Evolutionary conservation across 2,329 filamentous ascomycete genomes (phyloP).

Genomic region (Ceratocystis lukuohia): DNA sequence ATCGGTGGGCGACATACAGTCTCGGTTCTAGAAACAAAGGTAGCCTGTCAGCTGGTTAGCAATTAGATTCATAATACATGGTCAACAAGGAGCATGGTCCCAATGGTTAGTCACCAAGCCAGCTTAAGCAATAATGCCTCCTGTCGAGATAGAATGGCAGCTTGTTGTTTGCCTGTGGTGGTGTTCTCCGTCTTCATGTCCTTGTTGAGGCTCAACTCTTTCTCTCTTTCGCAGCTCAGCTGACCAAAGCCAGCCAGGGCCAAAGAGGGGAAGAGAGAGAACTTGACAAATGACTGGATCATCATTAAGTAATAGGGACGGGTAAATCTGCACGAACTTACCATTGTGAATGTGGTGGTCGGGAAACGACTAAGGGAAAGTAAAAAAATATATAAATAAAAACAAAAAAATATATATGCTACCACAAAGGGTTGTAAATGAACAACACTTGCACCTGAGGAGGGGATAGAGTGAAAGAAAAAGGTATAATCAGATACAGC

Average conservation of each 20-base stretch:
- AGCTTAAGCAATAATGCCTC: not conserved
- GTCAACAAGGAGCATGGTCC: not conserved
- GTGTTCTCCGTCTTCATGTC: not conserved
- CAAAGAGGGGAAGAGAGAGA: not conserved
- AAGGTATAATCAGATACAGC: constrained; percentile 13
- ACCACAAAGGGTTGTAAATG: constrained; percentile 6
- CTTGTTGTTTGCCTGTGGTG: not conserved
- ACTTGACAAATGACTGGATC: constrained; percentile 1
- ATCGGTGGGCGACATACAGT: constrained; percentile 12
- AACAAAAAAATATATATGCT: constrained; percentile 7
- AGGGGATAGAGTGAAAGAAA: constrained; percentile 11
- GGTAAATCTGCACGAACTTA: constrained; percentile 5
- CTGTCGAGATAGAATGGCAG: not conserved
- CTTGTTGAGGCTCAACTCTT: constrained; percentile 10
- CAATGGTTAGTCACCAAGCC: not conserved
- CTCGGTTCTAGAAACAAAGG: constrained; percentile 17
- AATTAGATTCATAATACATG: not conserved
- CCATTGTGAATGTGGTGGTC: constrained; percentile 15
- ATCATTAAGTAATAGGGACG: not conserved
- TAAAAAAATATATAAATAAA: constrained; percentile 13
- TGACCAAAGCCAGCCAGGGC: not conserved
- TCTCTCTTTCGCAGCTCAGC: not conserved
- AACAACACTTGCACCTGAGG: constrained; percentile 11
- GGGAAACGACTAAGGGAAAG: constrained; percentile 8
- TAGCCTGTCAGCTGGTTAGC: constrained; percentile 15